Base-by-base conservation (phyloP, 83 land plant genomes). In the Diphasiastrum complanatum region DNA sequence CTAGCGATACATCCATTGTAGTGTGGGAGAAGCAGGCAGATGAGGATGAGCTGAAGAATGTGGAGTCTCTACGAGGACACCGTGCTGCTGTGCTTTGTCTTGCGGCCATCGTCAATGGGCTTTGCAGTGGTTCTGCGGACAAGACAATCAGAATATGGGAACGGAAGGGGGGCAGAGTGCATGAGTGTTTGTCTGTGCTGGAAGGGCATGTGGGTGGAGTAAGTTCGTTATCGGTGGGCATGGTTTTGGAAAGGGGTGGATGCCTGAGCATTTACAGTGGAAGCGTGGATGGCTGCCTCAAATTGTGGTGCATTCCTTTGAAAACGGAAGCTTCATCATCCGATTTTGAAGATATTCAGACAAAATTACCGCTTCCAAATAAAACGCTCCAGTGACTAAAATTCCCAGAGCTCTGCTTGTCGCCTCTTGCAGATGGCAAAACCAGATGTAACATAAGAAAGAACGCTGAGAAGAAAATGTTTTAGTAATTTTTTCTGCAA, bases 71-170 rank as follows among this genome's bases (percentile, higher is more conserved):
- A 3, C 40, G 58, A 25, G 64, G 64, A 20, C 64, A 61, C 59
- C 2, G 51, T 11, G 5, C 40, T 24, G 49, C 64, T 2, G 64
- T 61, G 12, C 16, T 45, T 4, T 61, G 59, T 4, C 51, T 61
- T 14, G 64, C 64, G 11, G 1, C 26, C 2, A 2, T 33, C 49
- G 30, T 27, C 12, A 26, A 14, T 14, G 10, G 40, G 16, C 26
- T 61, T 3, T 61, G 64, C 51, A 61, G 64, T 25, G 64, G 64
- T 25, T 43, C 55, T 22, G 64, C 64, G 2, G 64, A 61, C 26
- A 61, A 45, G n/a, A 61, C 43, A 19, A 61, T 61, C 3, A 43
- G 64, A 41, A 25, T 61, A 30, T 61, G 64, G 64, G 19, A 33
- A 4, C 40, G 64, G 18, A 16, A 14, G 14, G 28, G 28, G 2